Evolutionary conservation across 1,139 yeast genomes (phyloP).

Genomic region (Yarrowia galli): DNA sequence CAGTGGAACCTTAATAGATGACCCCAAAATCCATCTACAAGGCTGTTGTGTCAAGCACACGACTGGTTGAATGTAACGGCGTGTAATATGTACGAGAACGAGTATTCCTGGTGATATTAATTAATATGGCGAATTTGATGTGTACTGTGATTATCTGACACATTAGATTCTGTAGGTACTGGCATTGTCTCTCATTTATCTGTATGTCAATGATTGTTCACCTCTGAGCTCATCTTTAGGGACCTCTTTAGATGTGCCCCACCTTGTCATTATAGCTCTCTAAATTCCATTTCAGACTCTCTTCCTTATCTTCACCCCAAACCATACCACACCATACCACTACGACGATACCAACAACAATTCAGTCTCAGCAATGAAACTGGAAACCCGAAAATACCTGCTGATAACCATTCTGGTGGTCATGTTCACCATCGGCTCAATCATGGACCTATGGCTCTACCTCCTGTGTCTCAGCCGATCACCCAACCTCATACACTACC

Average conservation of each 20-base stretch:
- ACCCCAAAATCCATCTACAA: no score
- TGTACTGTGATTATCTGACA: no score
- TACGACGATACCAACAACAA: no score
- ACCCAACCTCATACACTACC: slow-evolving; percentile 20
- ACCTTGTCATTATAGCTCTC: no score
- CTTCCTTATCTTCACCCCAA: no score
- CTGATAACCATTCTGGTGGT: not conserved
- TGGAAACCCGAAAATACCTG: slow-evolving; percentile 14
- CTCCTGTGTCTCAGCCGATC: slow-evolving; percentile 3
- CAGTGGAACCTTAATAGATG: not conserved
- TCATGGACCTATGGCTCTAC: slow-evolving; percentile 19
- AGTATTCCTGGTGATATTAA: not conserved
- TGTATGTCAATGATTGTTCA: no score
- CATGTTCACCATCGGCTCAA: slow-evolving; percentile 27
- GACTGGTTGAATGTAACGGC: slow-evolving; percentile 3
- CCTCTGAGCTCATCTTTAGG: no score
- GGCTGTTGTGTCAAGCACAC: no score
- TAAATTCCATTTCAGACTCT: not conserved
- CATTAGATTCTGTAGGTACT: no score
- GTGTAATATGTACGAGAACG: not conserved
- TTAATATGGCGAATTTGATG: not conserved
- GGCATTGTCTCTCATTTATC: no score
- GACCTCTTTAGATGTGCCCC: not conserved
- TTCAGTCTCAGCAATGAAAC: not conserved
- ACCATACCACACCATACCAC: not conserved